Percentiles rank a stretch among this genome's conserved stretches.
phyloP scores from a whole-genome alignment of 257 asterid genomes.

The Linderniella brevidens region DNA sequence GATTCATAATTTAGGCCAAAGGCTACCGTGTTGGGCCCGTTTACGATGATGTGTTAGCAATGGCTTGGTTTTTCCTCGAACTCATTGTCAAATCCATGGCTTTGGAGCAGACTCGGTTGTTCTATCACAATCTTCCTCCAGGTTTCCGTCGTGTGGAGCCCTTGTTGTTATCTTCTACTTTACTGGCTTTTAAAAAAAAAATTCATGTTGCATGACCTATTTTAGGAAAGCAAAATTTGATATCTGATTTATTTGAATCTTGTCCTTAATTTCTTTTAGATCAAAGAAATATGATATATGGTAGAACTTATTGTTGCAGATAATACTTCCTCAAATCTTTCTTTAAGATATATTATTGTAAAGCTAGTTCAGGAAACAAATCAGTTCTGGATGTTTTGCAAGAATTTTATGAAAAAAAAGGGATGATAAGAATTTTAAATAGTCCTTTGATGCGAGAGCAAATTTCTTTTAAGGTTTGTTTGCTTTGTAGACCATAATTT shows the following conservation, averaged over 20 bases:
- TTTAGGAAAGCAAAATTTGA: neutral
- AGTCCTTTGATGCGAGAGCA: too few species aligned
- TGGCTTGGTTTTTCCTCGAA: constrained; percentile 99
- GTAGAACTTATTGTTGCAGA: constrained; percentile 19
- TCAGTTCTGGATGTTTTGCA: too few species aligned
- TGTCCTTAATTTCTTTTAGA: neutral
- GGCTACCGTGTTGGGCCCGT: constrained; percentile 99
- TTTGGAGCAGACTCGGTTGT: constrained; percentile 86
- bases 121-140: constrained; percentile 70
- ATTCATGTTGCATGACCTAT: neutral
- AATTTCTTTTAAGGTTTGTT: neutral
- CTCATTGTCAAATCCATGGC: constrained; percentile 95
- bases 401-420: too few species aligned
- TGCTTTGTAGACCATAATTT: neutral
- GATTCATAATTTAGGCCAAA: constrained; percentile 54
- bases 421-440: too few species aligned
- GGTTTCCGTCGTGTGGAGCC: constrained; percentile 28
- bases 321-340: too few species aligned
- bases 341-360: too few species aligned
- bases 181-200: neutral
- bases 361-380: too few species aligned
- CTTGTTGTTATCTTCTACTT: neutral
- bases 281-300: neutral
- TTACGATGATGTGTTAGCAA: constrained; percentile 97
- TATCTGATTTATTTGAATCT: neutral